phyloP scores from a whole-genome alignment of 805 yeast species.

The Starmerella vaccinii region DNA sequence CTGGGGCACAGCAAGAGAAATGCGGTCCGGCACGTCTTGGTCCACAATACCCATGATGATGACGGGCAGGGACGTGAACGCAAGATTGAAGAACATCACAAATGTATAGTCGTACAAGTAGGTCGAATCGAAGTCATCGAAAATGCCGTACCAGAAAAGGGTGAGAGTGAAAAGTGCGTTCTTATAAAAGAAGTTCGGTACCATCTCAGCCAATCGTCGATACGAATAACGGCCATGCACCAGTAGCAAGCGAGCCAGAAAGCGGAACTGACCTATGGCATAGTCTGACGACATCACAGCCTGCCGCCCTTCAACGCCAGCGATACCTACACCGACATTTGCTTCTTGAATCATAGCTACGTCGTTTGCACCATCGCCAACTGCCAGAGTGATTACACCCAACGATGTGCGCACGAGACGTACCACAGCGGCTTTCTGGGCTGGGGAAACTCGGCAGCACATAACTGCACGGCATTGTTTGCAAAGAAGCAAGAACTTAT shows the following conservation, averaged over 20 bases:
- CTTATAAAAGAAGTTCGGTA: conserved; percentile 72
- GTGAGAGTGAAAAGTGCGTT: conserved; percentile 66
- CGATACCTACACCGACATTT: conserved; percentile 75
- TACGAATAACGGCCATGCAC: conserved; percentile 82
- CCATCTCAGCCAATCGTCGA: conserved; percentile 64
- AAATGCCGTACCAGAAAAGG: conserved; percentile 70
- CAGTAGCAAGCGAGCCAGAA: conserved; percentile 50
- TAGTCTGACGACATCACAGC: conserved; percentile 83
- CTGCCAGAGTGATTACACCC: conserved; percentile 67
- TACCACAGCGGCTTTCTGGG: conserved; percentile 72
- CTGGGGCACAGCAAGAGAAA: conserved; percentile 60
- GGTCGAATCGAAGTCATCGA: conserved; percentile 60
- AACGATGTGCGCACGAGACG: conserved; percentile 54
- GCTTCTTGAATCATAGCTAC: conserved; percentile 86
- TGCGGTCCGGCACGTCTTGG: conserved; percentile 63
- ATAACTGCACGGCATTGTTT: conserved; percentile 68
- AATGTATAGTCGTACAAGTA: conserved; percentile 70
- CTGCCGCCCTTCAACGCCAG: conserved; percentile 80
- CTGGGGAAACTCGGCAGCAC: conserved; percentile 79
- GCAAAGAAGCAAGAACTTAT: conserved; percentile 59
- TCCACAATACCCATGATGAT: conserved; percentile 64
- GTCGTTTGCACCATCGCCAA: conserved; percentile 83
- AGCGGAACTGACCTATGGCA: conserved; percentile 72
- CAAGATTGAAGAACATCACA: conserved; percentile 70
- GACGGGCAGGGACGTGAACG: conserved; percentile 73